These are phyloP conservation scores for Dipodascus albidus DNA, from an alignment of 805 yeast species.

Conservation along the genomic window DNA sequence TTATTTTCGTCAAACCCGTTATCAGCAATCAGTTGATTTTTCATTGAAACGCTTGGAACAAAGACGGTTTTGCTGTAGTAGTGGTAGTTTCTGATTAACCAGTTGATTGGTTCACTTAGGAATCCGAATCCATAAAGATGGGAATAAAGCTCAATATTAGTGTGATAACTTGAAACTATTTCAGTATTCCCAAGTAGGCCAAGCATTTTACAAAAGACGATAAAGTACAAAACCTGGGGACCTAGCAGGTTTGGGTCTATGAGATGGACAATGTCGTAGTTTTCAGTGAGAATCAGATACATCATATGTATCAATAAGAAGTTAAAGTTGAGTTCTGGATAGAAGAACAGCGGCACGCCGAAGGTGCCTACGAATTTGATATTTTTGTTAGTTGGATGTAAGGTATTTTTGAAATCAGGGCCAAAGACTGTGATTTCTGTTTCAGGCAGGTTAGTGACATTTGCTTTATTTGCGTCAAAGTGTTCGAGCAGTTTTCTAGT, in stretches of 20 bases:
- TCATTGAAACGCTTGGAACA: slow-evolving; percentile 23
- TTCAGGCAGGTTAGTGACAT: slow-evolving; percentile 1
- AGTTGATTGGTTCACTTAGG: slow-evolving; percentile 12
- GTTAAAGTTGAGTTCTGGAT: slow-evolving; percentile 14
- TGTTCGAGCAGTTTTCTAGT: slow-evolving; percentile 11
- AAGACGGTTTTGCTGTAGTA: slow-evolving; percentile 23
- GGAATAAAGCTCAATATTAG: slow-evolving; percentile 13
- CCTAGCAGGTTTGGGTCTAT: slow-evolving; percentile 14
- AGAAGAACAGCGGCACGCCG: slow-evolving; percentile 13
- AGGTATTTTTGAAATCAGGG: slow-evolving; percentile 9
- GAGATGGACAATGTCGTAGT: slow-evolving; percentile 13
- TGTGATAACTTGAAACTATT: slow-evolving; percentile 12
- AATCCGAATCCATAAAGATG: slow-evolving; percentile 10
- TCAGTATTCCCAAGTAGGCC: slow-evolving; percentile 9
- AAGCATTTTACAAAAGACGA: background rate
- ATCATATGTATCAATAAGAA: slow-evolving; percentile 7
- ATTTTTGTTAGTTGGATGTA: slow-evolving; percentile 3
- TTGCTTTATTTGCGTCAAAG: slow-evolving; percentile 8
- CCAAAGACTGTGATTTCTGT: slow-evolving; percentile 8
- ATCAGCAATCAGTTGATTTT: slow-evolving; percentile 6
- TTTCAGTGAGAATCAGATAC: slow-evolving; percentile 5
- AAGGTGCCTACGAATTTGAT: slow-evolving; percentile 9
- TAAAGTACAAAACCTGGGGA: slow-evolving; percentile 10
- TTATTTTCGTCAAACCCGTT: slow-evolving; percentile 9
- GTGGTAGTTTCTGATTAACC: slow-evolving; percentile 14